Base-by-base conservation (phyloP, 257 asterid species). In the Rhazya stricta region DNA sequence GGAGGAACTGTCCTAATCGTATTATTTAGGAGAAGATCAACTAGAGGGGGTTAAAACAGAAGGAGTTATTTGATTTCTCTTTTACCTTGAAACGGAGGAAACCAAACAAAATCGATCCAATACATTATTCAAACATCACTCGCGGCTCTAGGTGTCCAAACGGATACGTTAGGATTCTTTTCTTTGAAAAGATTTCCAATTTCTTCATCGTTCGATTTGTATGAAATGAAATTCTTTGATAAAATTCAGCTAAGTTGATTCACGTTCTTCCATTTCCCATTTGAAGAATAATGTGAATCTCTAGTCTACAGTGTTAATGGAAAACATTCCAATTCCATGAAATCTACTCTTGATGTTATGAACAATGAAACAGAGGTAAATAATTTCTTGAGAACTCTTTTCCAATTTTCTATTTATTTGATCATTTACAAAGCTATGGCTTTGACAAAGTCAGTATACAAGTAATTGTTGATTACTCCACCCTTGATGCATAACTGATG, bases 381-480 rank as follows among this genome's bases (percentile, higher is more conserved):
- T 1, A 39, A 6, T 36, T 5, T 27, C 67, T 61, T 29, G 39
- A 61, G 58, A 51, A 19, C 10, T 51, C 32, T 56, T n/a, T 30
- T 63, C 69, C 9, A 63, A 32, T 18, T 7, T 32, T 30, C 3
- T 63, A 4, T 32, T 63, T 21, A 39, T 67, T 36, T 21, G 50
- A 50, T 21, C 16, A 72, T 34, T 69, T 37, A 37, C 57, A 36
- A 51, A 50, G 8, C 29, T 50, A n/a, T 50, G 9, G 10, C 23
- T 54, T 12, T 67, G 19, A 36, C 54, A 8, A 45, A 27, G 23
- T 83, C 76, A 83, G 69, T 61, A 76, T n/a, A 77, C 37, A 25
- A 79, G 77, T 56, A 79, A 37, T 43, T 77, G 82, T 5, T 69
- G 79, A 37, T 71, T 67, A 71, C 30, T 72, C 58, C 60, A 32